Evolutionary conservation across 495 filamentous ascomycete genomes (phyloP), one percentile per base, ranked within the genome.

Genomic region (Penicillium antarcticum): DNA sequence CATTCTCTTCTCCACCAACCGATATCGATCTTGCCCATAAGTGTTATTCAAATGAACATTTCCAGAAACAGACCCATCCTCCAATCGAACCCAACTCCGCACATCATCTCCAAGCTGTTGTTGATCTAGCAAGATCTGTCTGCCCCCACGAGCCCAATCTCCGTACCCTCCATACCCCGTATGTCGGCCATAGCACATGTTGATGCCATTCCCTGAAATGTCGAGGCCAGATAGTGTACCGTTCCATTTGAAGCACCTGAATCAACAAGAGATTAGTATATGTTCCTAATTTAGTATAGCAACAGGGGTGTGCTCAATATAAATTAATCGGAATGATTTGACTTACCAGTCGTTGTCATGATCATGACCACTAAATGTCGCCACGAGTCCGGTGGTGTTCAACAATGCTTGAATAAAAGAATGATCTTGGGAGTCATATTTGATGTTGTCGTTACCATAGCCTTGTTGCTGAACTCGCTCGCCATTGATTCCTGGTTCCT

Each of bases 141-240:
- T 66, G 7, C 74, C 70, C 0, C 85, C 86, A 1, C 84, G 71
- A 11, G 78, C 79, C 84, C 82, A 86, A 39, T 67, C 76, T 0
- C 84, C 83, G 51, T 89, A 88, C 1, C 85, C 86, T 1, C 86
- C 86, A 52, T 86, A 88, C 11, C 86, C 86, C 4, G 77, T 74
- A 49, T 84, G 84, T 53, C 82, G 77, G 3, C 82, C 78, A 53
- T 87, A 88, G 57, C 86, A 88, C 14, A 88, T 51, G 48, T 74
- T 58, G 13, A 77, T 26, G 0, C 68, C 69, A 32, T 73, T 69
- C 8, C 71, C 72, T 5, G 58, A 60, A 17, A 71, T 47, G 4
- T 55, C 55, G 56, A 63, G 66, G 1, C 57, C 63, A 2, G 62
- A 36, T 12, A 68, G 48, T 16, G 49, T 21, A 12, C 26, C 40